Conservation (phyloP, 176 grass and related monocot species). For the Themeda triandra region DNA sequence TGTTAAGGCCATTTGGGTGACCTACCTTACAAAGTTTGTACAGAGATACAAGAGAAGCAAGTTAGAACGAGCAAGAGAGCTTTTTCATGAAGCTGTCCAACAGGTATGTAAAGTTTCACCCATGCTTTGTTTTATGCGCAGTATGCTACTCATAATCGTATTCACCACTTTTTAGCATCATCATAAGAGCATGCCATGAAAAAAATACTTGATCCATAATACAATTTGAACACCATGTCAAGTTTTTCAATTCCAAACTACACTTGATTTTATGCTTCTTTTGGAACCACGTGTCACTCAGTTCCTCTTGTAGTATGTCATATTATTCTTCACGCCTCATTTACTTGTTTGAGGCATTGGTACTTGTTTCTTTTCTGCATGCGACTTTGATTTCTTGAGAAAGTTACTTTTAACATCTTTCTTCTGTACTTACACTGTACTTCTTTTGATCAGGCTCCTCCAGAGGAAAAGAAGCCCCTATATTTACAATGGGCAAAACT, state of each 20-base stretch:
- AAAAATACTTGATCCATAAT: neutral
- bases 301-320: neutral
- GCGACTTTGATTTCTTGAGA: neutral
- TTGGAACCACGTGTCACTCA: neutral
- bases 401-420: constrained; percentile 20
- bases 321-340: neutral
- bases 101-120: constrained; percentile 35
- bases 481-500: constrained; percentile 91
- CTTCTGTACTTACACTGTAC: constrained; percentile 22
- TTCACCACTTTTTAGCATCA: neutral
- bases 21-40: constrained; percentile 82
- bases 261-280: constrained; percentile 8
- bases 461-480: constrained; percentile 63
- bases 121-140: neutral
- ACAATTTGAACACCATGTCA: neutral
- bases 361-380: constrained; percentile 9
- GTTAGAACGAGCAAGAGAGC: constrained; percentile 73
- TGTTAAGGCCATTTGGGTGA: constrained; percentile 82
- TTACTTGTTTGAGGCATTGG: constrained; percentile 12
- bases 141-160: neutral
- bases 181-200: neutral
- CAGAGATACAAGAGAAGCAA: constrained; percentile 66
- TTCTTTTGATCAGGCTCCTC: constrained; percentile 57
- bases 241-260: neutral
- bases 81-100: constrained; percentile 73